Evolutionary conservation across 768 basidiomycete genomes (phyloP).

Genomic region (Boletus barrowsii): DNA sequence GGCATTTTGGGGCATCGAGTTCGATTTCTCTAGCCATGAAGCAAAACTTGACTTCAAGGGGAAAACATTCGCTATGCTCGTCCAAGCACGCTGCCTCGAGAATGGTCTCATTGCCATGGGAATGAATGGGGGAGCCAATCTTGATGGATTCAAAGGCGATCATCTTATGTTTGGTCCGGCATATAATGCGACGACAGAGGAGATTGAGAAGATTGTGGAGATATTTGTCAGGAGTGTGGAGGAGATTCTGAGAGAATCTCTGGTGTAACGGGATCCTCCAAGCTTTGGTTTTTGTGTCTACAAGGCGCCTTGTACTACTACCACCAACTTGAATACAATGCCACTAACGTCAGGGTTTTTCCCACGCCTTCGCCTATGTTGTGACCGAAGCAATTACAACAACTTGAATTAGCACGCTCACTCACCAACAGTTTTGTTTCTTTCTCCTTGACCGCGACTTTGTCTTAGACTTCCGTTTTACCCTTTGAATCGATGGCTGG

Average conservation of each 20-base stretch:
- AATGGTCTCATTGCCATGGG: constrained; percentile 73
- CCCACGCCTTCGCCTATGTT: constrained; percentile 30
- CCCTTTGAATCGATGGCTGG: constrained; percentile 72
- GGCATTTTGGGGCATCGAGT: constrained; percentile 82
- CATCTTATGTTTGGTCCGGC: constrained; percentile 76
- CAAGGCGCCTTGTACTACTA: too few relatives aligned
- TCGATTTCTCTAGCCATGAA: constrained; percentile 55
- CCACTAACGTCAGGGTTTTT: constrained; percentile 19
- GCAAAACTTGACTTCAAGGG: constrained; percentile 50
- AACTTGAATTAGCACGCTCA: constrained; percentile 25
- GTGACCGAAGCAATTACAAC: constrained; percentile 19
- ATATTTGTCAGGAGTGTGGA: constrained; percentile 66
- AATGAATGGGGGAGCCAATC: constrained; percentile 63
- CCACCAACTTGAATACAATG: background rate
- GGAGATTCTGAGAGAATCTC: constrained; percentile 49
- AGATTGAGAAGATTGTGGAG: constrained; percentile 67
- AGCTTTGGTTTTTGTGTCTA: too few relatives aligned
- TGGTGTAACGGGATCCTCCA: constrained; percentile 1
- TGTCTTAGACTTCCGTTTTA: constrained; percentile 20
- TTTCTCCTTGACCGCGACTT: constrained; percentile 26
- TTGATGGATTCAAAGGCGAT: constrained; percentile 72
- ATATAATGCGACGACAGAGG: constrained; percentile 68
- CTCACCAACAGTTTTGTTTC: constrained; percentile 17
- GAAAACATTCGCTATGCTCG: constrained; percentile 58
- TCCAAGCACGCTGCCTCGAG: constrained; percentile 66